These are phyloP conservation scores for Chrysosporium queenslandicum DNA, from an alignment of 2,329 filamentous ascomycete species.

Conservation along the genomic window DNA sequence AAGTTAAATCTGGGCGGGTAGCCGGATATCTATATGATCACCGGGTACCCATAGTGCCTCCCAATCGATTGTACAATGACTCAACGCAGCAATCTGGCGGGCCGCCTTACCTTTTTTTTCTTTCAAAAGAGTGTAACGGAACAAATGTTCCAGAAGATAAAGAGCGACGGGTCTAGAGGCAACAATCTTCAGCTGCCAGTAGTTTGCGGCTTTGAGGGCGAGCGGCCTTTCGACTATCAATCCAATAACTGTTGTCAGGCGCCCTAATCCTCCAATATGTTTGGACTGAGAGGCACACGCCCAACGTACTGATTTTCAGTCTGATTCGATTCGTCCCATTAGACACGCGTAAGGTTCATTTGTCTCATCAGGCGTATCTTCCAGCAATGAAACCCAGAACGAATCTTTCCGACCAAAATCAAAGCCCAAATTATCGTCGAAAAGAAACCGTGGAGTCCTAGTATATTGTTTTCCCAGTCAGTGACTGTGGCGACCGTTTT, in stretches of 20 bases:
- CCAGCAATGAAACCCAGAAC: not conserved
- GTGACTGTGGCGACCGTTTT: not conserved
- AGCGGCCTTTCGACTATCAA: conserved; percentile 7
- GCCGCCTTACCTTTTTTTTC: conserved; percentile 6
- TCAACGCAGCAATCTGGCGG: conserved; percentile 1
- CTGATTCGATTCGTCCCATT: conserved; percentile 8
- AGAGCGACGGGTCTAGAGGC: conserved; percentile 3
- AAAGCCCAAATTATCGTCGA: not conserved
- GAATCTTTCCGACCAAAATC: not conserved
- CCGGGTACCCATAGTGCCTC: not conserved
- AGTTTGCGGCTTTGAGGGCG: not conserved
- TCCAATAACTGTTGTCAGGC: not conserved
- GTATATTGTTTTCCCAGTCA: not conserved
- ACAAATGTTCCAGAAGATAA: conserved; percentile 13
- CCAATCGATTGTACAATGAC: not conserved
- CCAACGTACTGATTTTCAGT: conserved; percentile 10
- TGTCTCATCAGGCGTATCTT: conserved; percentile 13
- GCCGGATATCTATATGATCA: not conserved
- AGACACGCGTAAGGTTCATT: conserved; percentile 12
- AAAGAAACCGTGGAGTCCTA: not conserved
- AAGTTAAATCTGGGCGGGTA: not conserved
- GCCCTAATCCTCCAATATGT: not conserved
- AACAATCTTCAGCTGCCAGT: conserved; percentile 2
- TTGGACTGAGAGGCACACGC: not conserved
- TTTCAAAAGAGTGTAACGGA: conserved; percentile 17